Evolutionary conservation across 202 grass and related monocot species (phyloP), one percentile per base, ranked within the genome.

Genomic region (Hordeum pubiflorum): DNA sequence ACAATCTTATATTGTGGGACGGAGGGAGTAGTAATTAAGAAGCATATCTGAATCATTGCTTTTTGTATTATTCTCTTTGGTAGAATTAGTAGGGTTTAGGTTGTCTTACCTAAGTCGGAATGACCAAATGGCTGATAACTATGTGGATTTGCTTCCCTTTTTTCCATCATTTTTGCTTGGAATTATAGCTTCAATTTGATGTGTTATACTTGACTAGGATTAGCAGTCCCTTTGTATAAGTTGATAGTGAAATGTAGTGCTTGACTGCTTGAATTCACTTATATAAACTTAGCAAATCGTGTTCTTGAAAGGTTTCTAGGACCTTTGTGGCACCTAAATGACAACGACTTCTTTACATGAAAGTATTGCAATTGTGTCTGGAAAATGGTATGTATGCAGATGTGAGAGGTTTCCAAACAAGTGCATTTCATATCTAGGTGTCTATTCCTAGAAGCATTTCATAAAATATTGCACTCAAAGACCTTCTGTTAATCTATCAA

Each of bases 241-340:
- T 39, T 27, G 21, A 54, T 69, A 69, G 5, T 80, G 58, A 80
- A 56, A 69, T 69, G 7, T 33, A 37, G 43, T 9, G 50, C 7
- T 32, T 72, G 40, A 6, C 24, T 70, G 22, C 44, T 67, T 80
- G 50, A 68, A 26, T 41, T 80, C 50, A 68, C 48, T 40, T 68
- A 58, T 40, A 73, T 15, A 18, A 52, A 73, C 27, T 32, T 15
- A 39, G 20, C 48, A 56, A 69, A 48, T 8, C 1, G 17, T 77
- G 40, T 82, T 70, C 11, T 79, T 1, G 1, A 78, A 43, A 72
- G 3, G 12, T 83, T 78, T 78, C 32, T 21, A 21, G 36, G 58
- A 70, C 31, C 17, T 77, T 87, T 63, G 50, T 82, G 15, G 7
- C 55, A 61, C 67, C 33, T 77, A 77, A 69, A 69, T 22, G 26